Base-by-base conservation (phyloP, 1,284 basidiomycete genomes). In the Trametes versicolor region DNA sequence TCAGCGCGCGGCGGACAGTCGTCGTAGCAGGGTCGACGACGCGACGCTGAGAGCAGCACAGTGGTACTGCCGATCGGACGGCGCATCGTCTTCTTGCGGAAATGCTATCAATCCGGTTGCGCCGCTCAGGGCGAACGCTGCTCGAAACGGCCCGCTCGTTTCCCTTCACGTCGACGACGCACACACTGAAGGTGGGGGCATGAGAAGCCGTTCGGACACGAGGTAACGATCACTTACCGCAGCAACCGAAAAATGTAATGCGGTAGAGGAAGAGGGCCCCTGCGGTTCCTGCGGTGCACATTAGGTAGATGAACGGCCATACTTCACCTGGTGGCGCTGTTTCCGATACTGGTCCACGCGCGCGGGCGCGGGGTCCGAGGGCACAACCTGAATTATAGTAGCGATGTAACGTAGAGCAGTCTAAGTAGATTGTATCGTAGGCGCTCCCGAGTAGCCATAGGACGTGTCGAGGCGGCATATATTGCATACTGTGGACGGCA, bases 141-240 rank as follows among this genome's bases (percentile, higher is more conserved):
- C 23, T 25, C 23, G 2, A 3, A 48, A 23, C 12, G 23, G 45
- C 21, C 5, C 10, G 8, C 21, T 25, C 21, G 12, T 1, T 48
- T 23, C 45, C 45, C 4, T 23, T 12, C 23, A 25, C 13, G 45
- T 25, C 37, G 37, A 48, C 10, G 45, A 48, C 4, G 39, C 5
- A 9, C 7, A 34, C 39, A 32, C 58, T 53, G 21, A 3, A 19
- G 15, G 8, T 9, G 25, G 17, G 23, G 21, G 36, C 43, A 51
- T 60, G 21, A 60, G 51, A 45, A 34, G 7, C 37, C 13, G 21
- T 23, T n/a, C 25, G 23, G 23, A 43, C 58, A 60, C 34, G 58
- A 53, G 58, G 58, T 21, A n/a, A 43, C 43, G 32, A 45, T 10
- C 29, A 25, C 58, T 53, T 60, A 60, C 58, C 58, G 58, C 58